phyloP scores from a whole-genome alignment of 2,329 filamentous ascomycete genomes.

The Thermothelomyces thermophilus region DNA sequence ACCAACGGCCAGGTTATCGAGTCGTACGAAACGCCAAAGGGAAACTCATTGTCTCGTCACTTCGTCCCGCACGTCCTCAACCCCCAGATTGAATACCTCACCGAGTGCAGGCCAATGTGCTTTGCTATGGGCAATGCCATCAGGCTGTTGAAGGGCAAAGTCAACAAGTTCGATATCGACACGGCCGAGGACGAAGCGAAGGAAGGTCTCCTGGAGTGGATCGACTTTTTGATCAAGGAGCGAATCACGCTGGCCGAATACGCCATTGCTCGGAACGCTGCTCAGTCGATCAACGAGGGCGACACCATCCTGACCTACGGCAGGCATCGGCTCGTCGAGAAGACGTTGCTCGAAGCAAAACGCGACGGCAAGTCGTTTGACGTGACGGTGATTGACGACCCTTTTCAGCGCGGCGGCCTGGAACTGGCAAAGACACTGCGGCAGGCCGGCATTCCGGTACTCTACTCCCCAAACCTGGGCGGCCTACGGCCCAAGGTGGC shows the following conservation, averaged over 20 bases:
- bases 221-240: slow-evolving; percentile 86
- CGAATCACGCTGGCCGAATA: slow-evolving; percentile 81
- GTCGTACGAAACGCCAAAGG: slow-evolving; percentile 82
- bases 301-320: slow-evolving; percentile 84
- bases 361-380: slow-evolving; percentile 66
- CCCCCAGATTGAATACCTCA: slow-evolving; percentile 91
- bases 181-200: slow-evolving; percentile 78
- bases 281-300: slow-evolving; percentile 67
- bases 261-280: slow-evolving; percentile 72
- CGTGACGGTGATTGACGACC: slow-evolving; percentile 76
- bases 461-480: slow-evolving; percentile 71
- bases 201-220: slow-evolving; percentile 66
- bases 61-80: slow-evolving; percentile 86
- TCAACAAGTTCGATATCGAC: slow-evolving; percentile 84
- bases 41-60: slow-evolving; percentile 80
- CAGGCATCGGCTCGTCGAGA: slow-evolving; percentile 78
- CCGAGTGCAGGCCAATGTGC: slow-evolving; percentile 88
- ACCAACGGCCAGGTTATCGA: slow-evolving; percentile 64
- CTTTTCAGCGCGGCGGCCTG: slow-evolving; percentile 46
- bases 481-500: slow-evolving; percentile 69
- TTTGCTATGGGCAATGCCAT: slow-evolving; percentile 98
- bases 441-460: slow-evolving; percentile 64
- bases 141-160: slow-evolving; percentile 85
- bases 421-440: slow-evolving; percentile 61
- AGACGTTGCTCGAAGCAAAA: slow-evolving; percentile 68